A percentile compares a stretch with the other conserved stretches of the same genome.
These are phyloP conservation scores for Discostella stelligera DNA, from an alignment of 352 stramenopile genomes.

Conservation along the genomic window DNA sequence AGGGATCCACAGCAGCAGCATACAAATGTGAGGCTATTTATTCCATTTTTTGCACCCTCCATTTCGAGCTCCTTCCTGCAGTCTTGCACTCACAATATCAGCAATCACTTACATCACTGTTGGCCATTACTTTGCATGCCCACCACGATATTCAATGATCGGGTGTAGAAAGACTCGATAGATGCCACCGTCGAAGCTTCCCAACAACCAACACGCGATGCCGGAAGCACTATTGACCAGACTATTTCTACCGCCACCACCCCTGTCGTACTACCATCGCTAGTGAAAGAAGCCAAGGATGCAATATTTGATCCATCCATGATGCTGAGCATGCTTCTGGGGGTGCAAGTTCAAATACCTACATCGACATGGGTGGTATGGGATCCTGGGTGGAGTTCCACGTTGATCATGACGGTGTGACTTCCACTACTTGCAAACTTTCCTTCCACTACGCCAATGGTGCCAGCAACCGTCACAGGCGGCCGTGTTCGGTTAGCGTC, in stretches of 20 bases:
- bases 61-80: background rate
- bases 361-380: slow-evolving; percentile 7
- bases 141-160: background rate
- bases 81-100: background rate
- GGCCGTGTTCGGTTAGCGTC: background rate
- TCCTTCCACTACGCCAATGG: slow-evolving; percentile 3
- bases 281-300: background rate
- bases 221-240: no score
- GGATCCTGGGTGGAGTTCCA: slow-evolving; percentile 3
- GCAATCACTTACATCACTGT: background rate
- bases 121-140: background rate
- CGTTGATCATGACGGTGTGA: background rate
- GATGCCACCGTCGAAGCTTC: background rate
- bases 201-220: no score
- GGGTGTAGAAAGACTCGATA: background rate
- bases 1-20: background rate
- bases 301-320: background rate
- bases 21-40: background rate
- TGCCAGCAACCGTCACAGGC: background rate
- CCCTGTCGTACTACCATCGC: background rate
- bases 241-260: background rate
- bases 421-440: background rate
- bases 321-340: background rate
- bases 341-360: background rate
- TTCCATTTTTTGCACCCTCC: background rate